Evolutionary conservation across 1,284 basidiomycete species (phyloP).

Genomic region (Tylopilus sp.): DNA sequence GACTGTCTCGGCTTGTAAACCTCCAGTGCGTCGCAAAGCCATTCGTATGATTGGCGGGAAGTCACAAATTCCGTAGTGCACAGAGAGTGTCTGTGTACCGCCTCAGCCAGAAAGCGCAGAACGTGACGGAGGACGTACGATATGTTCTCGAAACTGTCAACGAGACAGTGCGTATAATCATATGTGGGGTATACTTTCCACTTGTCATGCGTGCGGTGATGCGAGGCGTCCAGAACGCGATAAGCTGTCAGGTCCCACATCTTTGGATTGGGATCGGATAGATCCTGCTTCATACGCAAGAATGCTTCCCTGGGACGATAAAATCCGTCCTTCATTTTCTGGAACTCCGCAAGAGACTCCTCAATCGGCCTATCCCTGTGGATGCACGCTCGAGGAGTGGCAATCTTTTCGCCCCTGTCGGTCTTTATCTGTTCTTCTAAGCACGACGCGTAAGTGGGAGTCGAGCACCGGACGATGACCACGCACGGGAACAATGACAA

Average conservation of each 20-base stretch:
- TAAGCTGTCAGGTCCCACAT: slow-evolving; percentile 99
- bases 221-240: slow-evolving; percentile 85
- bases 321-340: slow-evolving; percentile 89
- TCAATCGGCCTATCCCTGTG: slow-evolving; percentile 82
- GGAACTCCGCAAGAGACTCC: slow-evolving; percentile 87
- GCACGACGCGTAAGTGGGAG: slow-evolving; percentile 7
- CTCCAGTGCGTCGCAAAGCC: slow-evolving; percentile 95
- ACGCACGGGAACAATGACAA: slow-evolving; percentile 91
- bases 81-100: slow-evolving; percentile 77
- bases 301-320: slow-evolving; percentile 91
- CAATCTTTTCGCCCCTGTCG: slow-evolving; percentile 81
- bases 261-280: slow-evolving; percentile 92
- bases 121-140: slow-evolving; percentile 59
- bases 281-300: slow-evolving; percentile 97
- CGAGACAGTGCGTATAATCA: slow-evolving; percentile 98
- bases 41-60: slow-evolving; percentile 98
- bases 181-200: slow-evolving; percentile 98
- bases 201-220: slow-evolving; percentile 90
- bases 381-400: slow-evolving; percentile 76
- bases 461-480: neutral
- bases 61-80: slow-evolving; percentile 97
- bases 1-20: slow-evolving; percentile 99
- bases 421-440: slow-evolving; percentile 88
- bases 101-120: neutral
- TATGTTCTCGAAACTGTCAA: slow-evolving; percentile 99